Base-by-base conservation (phyloP, 495 filamentous ascomycete species). In the Penicillium ochrochloron region DNA sequence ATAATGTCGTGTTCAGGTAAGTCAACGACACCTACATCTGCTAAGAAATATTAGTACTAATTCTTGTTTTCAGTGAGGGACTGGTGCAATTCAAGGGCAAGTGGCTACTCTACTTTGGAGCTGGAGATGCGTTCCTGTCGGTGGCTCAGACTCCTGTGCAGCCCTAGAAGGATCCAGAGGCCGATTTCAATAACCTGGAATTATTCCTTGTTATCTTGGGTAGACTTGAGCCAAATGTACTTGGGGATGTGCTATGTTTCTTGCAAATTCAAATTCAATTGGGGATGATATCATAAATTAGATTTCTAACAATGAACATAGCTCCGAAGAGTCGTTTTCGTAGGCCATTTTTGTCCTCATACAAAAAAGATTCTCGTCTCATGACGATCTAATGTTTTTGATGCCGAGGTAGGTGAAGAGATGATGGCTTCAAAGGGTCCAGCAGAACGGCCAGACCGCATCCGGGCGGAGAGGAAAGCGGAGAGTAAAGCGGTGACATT, bases 71-170 rank as follows among this genome's bases (percentile, higher is more conserved):
- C 17, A 48, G 44, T 5, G 44, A 48, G 21, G 44, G 44, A 3
- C 25, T 48, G 44, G 44, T 48, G 44, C 44, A 48, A 23, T 48
- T 48, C 44, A 48, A 48, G 44, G 44, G 44, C n/a, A 48, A 25
- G 44, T 48, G 44, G 44, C 19, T 48, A 2, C 44, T 48, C 10
- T 48, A 48, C 44, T 48, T 48, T 23, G 44, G 44, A 12, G 44
- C 44, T 4, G 44, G 44, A 3, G 44, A 48, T 48, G 44, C 44
- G n/a, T 48, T 48, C 21, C 21, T 48, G 19, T 48, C 44, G 5
- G 44, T 48, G 44, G 44, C 44, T 5, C 44, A 48, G 10, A 48
- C 44, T 25, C 44, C 19, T 12, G 44, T 48, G 19, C 44, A 48
- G 44, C 44, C 19, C 21, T 48, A 14, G 21, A 12, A 14, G 19